phyloP scores from a whole-genome alignment of 2,329 filamentous ascomycete species.

The Arthrocladium fulminans region DNA sequence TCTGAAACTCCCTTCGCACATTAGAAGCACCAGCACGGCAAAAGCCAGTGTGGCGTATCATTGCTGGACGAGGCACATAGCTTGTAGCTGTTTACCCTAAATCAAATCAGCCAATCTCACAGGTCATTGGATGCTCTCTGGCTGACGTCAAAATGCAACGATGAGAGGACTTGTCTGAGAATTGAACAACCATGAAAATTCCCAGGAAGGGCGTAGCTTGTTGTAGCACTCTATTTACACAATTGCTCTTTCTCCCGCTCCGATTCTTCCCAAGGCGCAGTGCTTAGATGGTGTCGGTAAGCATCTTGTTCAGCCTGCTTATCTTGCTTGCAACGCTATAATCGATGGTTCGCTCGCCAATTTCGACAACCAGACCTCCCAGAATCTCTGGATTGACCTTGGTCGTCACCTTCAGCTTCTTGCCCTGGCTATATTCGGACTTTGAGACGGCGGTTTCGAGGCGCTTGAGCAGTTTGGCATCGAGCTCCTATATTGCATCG shows the following conservation, averaged over 20 bases:
- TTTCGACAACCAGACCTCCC: constrained; percentile 88
- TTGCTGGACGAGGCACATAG: too few relatives aligned
- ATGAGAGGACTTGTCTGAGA: neutral
- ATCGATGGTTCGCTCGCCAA: constrained; percentile 96
- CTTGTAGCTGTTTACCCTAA: too few relatives aligned
- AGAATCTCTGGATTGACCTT: constrained; percentile 92
- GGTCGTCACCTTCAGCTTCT: constrained; percentile 96
- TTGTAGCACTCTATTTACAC: constrained; percentile 6
- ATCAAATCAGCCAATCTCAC: too few relatives aligned
- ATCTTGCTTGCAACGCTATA: constrained; percentile 91
- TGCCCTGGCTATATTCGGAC: constrained; percentile 79
- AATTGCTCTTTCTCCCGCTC: neutral
- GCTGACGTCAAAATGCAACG: too few relatives aligned
- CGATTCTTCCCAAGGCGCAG: neutral
- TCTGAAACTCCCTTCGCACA: too few relatives aligned
- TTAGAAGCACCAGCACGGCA: too few relatives aligned
- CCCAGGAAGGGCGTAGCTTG: neutral
- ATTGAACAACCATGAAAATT: neutral
- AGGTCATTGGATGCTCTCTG: too few relatives aligned
- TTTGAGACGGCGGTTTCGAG: constrained; percentile 83
- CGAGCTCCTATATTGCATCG: constrained; percentile 55
- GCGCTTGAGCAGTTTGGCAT: constrained; percentile 74
- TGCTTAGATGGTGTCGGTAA: constrained; percentile 84
- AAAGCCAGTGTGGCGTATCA: too few relatives aligned
- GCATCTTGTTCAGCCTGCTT: constrained; percentile 98